Percentiles rank a stretch among this genome's conserved stretches.
phyloP scores from a whole-genome alignment of 495 filamentous ascomycete genomes.

The Hypoxylon fuscum region DNA sequence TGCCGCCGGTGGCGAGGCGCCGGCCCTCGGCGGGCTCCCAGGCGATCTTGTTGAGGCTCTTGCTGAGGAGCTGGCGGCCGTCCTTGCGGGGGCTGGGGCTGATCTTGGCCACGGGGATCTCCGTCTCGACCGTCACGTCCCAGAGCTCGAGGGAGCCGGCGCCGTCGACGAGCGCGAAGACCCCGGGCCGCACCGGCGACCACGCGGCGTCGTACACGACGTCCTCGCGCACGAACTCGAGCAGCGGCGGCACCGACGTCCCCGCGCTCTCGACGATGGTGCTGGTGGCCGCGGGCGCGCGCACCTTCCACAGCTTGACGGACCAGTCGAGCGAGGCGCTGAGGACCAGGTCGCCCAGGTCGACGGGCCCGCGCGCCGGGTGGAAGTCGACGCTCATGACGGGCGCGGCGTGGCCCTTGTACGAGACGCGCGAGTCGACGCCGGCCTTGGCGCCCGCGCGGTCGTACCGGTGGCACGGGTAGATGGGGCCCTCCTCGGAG shows the following conservation, averaged over 20 bases:
- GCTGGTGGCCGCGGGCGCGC: slow-evolving; percentile 74
- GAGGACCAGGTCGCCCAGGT: slow-evolving; percentile 94
- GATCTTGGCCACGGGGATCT: slow-evolving; percentile 84
- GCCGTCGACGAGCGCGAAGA: slow-evolving; percentile 94
- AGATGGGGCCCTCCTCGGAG: slow-evolving; percentile 94
- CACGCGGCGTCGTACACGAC: slow-evolving; percentile 95
- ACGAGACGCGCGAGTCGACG: slow-evolving; percentile 84
- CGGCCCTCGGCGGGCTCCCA: slow-evolving; percentile 93
- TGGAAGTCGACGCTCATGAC: slow-evolving; percentile 98
- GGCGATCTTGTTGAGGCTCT: slow-evolving; percentile 88
- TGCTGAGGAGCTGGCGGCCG: slow-evolving; percentile 68
- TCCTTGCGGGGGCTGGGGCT: slow-evolving; percentile 70
- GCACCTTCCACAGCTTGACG: slow-evolving; percentile 94
- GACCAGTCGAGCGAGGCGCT: slow-evolving; percentile 92
- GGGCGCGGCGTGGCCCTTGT: slow-evolving; percentile 87
- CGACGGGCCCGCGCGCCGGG: slow-evolving; percentile 86
- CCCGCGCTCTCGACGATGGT: slow-evolving; percentile 60
- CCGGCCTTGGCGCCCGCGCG: slow-evolving; percentile 96
- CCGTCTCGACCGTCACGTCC: slow-evolving; percentile 91
- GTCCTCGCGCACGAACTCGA: slow-evolving; percentile 92
- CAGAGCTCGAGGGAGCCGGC: slow-evolving; percentile 93
- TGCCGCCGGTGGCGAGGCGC: slow-evolving; percentile 84
- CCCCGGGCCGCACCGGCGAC: slow-evolving; percentile 89
- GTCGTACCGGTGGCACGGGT: slow-evolving; percentile 96
- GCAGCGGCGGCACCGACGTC: slow-evolving; percentile 70